Base-by-base conservation (phyloP, 2,329 filamentous ascomycete species). In the Claviceps lovelessii region DNA sequence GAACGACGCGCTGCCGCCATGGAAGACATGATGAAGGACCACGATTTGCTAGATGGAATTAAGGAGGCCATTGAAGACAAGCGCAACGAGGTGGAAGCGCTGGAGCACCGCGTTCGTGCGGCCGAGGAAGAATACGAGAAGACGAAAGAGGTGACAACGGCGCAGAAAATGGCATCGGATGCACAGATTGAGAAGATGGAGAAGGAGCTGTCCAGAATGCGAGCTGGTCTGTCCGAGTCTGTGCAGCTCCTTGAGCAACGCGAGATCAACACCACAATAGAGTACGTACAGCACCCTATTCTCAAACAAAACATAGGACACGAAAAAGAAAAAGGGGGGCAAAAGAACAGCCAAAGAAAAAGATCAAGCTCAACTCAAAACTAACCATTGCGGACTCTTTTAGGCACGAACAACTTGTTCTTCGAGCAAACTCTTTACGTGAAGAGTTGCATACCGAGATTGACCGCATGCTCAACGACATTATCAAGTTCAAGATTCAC, bases 121-220 rank as follows among this genome's bases (percentile, higher is more conserved):
- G 90, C 91, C 0, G 87, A 95, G 67, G 88, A 95, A 64, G 90
- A 96, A 67, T 94, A 95, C 66, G 90, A 96, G 65, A 90, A 88
- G 71, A 90, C 89, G 23, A 91, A 91, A 65, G 93, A 96, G 75
- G 72, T 79, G 56, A 91, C 87, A 8, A 87, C 80, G 49, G 88
- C 90, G 19, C 89, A 95, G 67, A 94, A 94, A 72, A 81, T 91
- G 67, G 85, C 84, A 8, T 88, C 85, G 2, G 93, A 97, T 67
- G 83, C 90, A 9, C 91, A 97, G 68, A 95, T 98, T 63, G 93
- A 98, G 71, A 93, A 93, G 75, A 94, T 96, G 85, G 93, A 98
- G 72, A 96, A 95, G 70, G 90, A 98, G 68, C 75, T 98, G n/a
- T 86, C 88, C 49, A 88, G 90, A 67, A 95, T 97, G 88, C 80